phyloP scores from a whole-genome alignment of 805 yeast species.

The Ogataea nakhonphanomensis region DNA sequence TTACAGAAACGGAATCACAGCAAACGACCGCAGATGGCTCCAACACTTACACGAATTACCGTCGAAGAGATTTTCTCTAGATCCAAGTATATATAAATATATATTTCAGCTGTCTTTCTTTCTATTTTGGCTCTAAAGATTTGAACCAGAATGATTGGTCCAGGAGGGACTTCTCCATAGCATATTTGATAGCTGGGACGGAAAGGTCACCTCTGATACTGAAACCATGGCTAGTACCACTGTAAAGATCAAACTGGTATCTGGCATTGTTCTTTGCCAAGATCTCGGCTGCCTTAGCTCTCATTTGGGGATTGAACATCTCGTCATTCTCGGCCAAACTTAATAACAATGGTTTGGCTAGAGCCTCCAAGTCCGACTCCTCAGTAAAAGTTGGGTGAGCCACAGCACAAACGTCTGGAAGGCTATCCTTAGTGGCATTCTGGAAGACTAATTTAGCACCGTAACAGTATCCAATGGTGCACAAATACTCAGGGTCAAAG shows the following conservation, averaged over 20 bases:
- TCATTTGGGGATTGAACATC: conserved; percentile 59
- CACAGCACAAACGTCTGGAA: conserved; percentile 56
- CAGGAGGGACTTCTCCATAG: conserved; percentile 60
- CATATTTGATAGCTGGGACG: conserved; percentile 52
- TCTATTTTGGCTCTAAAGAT: conserved; percentile 19
- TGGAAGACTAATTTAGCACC: conserved; percentile 73
- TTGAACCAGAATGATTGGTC: conserved; percentile 41
- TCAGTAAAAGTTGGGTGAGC: conserved; percentile 79
- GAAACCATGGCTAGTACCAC: conserved; percentile 73
- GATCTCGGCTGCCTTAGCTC: conserved; percentile 57
- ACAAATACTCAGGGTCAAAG: conserved; percentile 45
- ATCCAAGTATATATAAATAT: not conserved
- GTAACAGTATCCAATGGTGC: conserved; percentile 74
- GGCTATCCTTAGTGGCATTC: conserved; percentile 39
- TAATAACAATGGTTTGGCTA: conserved; percentile 62
- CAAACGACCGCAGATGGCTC: not conserved
- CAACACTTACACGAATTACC: conserved; percentile 11
- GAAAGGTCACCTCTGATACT: conserved; percentile 72
- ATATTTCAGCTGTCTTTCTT: not conserved
- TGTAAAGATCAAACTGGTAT: conserved; percentile 59
- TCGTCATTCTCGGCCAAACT: conserved; percentile 72
- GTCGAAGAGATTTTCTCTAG: conserved; percentile 18
- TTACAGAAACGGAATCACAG: conserved; percentile 7
- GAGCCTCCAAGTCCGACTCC: conserved; percentile 58
- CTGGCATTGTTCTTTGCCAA: conserved; percentile 43